A percentile compares a stretch with the other conserved stretches of the same genome.
phyloP scores from a whole-genome alignment of 495 filamentous ascomycete genomes.

The Neurospora tetraspora region DNA sequence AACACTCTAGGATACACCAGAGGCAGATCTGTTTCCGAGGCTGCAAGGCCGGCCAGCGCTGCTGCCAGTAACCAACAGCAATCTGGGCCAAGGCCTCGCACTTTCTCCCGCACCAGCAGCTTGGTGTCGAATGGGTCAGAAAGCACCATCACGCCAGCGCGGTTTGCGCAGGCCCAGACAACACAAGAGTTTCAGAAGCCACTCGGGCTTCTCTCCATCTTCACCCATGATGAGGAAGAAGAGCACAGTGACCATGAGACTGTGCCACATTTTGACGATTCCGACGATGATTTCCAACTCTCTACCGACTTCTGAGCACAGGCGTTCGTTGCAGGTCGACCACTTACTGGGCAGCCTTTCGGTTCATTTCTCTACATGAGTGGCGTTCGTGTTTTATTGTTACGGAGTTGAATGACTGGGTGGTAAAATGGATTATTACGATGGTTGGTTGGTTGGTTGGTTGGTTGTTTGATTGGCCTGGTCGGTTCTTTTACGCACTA shows the following conservation, averaged over 20 bases:
- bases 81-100: constrained; percentile 10
- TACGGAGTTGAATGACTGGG: background rate
- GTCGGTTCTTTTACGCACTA: background rate
- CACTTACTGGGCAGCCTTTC: background rate
- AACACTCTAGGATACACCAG: constrained; percentile 75
- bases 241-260: constrained; percentile 14
- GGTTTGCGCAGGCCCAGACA: constrained; percentile 24
- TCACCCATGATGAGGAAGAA: constrained; percentile 30
- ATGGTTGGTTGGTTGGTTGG: background rate
- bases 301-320: constrained; percentile 26
- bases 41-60: constrained; percentile 19
- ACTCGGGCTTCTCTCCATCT: constrained; percentile 31
- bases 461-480: background rate
- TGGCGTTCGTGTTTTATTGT: background rate
- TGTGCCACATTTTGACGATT: constrained; percentile 13
- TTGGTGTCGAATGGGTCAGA: constrained; percentile 35
- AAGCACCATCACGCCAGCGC: constrained; percentile 40
- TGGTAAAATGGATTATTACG: background rate
- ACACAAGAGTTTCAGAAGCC: constrained; percentile 25
- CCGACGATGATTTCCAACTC: constrained; percentile 32
- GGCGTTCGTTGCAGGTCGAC: background rate
- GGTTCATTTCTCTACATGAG: background rate
- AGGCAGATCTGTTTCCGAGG: constrained; percentile 52
- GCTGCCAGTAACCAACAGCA: constrained; percentile 4
- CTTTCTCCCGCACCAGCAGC: constrained; percentile 25